Conservation (phyloP, 148 eudicot genomes). For the Cornus kousa region DNA sequence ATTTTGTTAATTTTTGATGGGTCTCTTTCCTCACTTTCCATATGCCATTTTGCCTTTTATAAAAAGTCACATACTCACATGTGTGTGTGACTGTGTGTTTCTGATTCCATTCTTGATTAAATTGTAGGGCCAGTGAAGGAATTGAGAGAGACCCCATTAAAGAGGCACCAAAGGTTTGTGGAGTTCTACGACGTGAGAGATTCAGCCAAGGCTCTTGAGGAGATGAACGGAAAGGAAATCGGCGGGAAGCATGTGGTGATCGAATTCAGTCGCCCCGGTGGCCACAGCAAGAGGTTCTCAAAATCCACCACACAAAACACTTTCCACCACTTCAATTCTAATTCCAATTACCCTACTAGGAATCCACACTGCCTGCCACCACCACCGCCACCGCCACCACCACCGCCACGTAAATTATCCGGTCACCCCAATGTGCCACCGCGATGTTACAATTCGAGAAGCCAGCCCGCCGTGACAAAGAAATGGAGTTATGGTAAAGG, state of each 20-base stretch:
- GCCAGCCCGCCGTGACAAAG: background rate
- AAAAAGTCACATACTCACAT: background rate
- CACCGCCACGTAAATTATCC: background rate
- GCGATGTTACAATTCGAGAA: background rate
- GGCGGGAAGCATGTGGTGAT: conserved; percentile 42
- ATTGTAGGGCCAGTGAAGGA: conserved; percentile 70
- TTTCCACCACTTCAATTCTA: background rate
- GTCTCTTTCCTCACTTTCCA: background rate
- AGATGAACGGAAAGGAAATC: conserved; percentile 72
- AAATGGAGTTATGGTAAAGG: background rate
- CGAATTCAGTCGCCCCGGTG: conserved; percentile 84
- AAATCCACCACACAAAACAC: background rate
- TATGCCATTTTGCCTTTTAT: background rate
- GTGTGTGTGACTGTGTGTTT: too few relatives aligned
- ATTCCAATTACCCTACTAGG: background rate
- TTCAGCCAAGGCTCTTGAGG: conserved; percentile 56
- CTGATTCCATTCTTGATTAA: background rate
- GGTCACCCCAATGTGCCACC: conserved; percentile 1
- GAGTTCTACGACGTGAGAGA: conserved; percentile 79
- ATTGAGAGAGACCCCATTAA: conserved; percentile 77
- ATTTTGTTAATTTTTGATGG: background rate
- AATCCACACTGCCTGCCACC: background rate
- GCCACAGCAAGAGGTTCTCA: conserved; percentile 28
- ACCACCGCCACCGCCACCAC: background rate
- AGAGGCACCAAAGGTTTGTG: conserved; percentile 61